Evolutionary conservation across 108 stramenopile genomes (phyloP).

Genomic region (Nannochloropsis oceanica): DNA sequence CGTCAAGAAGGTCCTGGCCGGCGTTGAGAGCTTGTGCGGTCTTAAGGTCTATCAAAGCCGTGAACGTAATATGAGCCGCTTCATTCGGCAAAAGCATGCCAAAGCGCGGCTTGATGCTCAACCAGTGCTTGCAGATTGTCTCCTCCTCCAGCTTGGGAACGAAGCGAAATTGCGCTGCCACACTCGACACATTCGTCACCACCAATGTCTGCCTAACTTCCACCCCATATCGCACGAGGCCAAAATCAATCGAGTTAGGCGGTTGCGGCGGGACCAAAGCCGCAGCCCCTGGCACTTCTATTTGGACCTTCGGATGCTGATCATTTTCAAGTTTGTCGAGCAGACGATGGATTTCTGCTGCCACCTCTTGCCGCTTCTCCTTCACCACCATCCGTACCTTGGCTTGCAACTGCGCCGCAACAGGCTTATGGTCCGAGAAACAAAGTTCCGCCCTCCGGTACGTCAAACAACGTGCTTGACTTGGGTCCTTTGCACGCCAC

Average conservation of each 20-base stretch:
- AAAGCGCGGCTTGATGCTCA: conserved; percentile 63
- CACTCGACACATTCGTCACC: conserved; percentile 68
- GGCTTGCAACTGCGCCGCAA: conserved; percentile 60
- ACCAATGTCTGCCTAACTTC: conserved; percentile 47
- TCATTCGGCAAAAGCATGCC: conserved; percentile 84
- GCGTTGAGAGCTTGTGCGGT: conserved; percentile 61
- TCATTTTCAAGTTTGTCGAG: conserved; percentile 69
- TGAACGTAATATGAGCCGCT: conserved; percentile 51
- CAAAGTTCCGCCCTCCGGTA: conserved; percentile 66
- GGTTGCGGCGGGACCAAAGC: neutral
- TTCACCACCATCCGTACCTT: conserved; percentile 63
- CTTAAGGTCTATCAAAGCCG: conserved; percentile 54
- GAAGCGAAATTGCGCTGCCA: conserved; percentile 70
- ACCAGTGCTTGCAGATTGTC: conserved; percentile 68
- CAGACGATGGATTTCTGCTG: conserved; percentile 51
- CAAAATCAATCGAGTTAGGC: conserved; percentile 47
- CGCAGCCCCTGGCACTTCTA: conserved; percentile 44
- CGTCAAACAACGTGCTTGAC: conserved; percentile 57
- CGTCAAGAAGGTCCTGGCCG: conserved; percentile 65
- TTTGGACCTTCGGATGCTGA: conserved; percentile 57
- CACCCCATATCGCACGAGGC: conserved; percentile 51
- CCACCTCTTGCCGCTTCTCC: conserved; percentile 51
- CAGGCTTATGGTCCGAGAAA: conserved; percentile 94
- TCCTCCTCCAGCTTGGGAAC: conserved; percentile 82
- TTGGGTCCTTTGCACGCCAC: conserved; percentile 64